Evolutionary conservation across 192 early-diverging fungal genomes (phyloP).

Genomic region (Paraglomus brasilianum): DNA sequence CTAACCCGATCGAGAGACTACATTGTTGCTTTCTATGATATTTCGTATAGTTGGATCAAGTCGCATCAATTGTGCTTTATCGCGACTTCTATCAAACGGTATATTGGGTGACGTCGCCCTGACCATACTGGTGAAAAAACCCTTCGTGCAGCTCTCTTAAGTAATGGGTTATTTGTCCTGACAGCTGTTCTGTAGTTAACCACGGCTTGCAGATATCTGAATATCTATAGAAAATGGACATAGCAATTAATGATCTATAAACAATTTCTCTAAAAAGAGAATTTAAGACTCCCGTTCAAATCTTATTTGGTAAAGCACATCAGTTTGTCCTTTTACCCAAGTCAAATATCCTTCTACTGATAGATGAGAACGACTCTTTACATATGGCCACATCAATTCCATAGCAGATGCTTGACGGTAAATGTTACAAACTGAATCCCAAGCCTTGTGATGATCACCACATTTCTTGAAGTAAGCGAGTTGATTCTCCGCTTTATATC

Average conservation of each 20-base stretch:
- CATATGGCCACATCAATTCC: constrained; percentile 15
- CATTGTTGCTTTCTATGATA: neutral
- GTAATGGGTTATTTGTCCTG: neutral
- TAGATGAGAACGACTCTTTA: neutral
- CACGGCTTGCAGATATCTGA: constrained; percentile 9
- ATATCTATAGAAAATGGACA: constrained; percentile 6
- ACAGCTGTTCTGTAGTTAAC: neutral
- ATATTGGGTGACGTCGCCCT: neutral
- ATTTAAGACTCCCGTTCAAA: constrained; percentile 9
- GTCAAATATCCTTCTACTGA: constrained; percentile 5
- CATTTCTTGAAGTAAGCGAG: constrained; percentile 4
- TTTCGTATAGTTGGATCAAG: neutral
- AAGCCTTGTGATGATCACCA: neutral
- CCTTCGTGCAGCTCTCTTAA: neutral
- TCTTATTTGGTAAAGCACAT: constrained; percentile 15
- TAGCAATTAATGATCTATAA: neutral
- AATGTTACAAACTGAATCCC: constrained; percentile 20
- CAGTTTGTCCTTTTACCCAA: constrained; percentile 3
- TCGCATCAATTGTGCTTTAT: constrained; percentile 16
- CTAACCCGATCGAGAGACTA: neutral
- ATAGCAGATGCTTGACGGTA: neutral
- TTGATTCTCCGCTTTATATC: constrained; percentile 10
- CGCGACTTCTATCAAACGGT: neutral
- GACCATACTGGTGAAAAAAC: constrained; percentile 3
- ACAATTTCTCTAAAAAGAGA: neutral